phyloP scores from a whole-genome alignment of 192 early-diverging fungal species.

The Backusella australiensis region DNA sequence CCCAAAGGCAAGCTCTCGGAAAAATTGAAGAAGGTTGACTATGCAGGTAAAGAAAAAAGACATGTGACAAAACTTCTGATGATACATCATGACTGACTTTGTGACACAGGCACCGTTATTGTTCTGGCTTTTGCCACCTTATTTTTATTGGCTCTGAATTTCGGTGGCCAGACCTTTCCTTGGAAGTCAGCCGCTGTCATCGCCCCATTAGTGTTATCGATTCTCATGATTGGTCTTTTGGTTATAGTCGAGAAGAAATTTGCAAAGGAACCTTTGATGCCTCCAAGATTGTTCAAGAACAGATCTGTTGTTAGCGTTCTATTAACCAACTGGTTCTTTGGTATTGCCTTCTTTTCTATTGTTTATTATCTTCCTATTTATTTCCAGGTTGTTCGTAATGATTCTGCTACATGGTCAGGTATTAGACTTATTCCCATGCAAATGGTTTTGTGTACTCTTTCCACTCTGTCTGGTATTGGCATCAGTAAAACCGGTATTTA shows the following conservation, averaged over 20 bases:
- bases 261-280: conserved; percentile 64
- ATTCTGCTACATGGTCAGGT: conserved; percentile 45
- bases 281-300: conserved; percentile 56
- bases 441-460: conserved; percentile 17
- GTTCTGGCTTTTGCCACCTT: conserved; percentile 50
- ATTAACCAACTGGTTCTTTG: conserved; percentile 36
- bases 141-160: conserved; percentile 63
- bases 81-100: background rate
- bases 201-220: conserved; percentile 43
- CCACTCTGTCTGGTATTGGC: conserved; percentile 18
- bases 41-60: conserved; percentile 37
- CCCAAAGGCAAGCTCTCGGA: conserved; percentile 29
- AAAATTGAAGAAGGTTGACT: conserved; percentile 64
- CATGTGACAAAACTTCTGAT: background rate
- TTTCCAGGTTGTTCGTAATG: conserved; percentile 64
- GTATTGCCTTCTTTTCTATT: conserved; percentile 32
- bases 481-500: conserved; percentile 27
- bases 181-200: conserved; percentile 60
- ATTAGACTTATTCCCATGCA: conserved; percentile 40
- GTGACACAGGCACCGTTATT: conserved; percentile 30
- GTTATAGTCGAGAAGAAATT: conserved; percentile 46
- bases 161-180: conserved; percentile 56
- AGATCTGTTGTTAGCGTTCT: conserved; percentile 32
- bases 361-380: conserved; percentile 38
- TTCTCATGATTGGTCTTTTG: conserved; percentile 37